phyloP scores from a whole-genome alignment of 768 basidiomycete genomes.

The Cyclocybe cylindracea region DNA sequence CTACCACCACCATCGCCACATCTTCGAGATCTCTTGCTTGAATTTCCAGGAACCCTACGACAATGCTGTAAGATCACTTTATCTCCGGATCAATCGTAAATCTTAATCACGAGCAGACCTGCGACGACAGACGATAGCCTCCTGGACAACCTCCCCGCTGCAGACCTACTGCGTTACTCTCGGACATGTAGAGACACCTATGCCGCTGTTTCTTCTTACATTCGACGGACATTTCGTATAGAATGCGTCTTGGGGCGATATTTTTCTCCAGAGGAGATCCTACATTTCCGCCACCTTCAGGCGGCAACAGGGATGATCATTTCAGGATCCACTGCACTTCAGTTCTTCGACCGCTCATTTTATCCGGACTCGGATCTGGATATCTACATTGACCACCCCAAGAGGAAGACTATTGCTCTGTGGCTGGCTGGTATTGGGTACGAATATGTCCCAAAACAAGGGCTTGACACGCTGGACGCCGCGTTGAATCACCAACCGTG shows the following conservation, averaged over 20 bases:
- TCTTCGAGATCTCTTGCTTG: no score
- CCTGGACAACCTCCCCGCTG: constrained; percentile 20
- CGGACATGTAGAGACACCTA: constrained; percentile 17
- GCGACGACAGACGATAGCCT: constrained; percentile 11
- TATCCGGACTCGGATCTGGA: constrained; percentile 55
- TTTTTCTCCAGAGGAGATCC: constrained; percentile 26
- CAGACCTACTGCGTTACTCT: constrained; percentile 21
- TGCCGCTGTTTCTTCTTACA: constrained; percentile 14
- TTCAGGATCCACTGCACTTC: constrained; percentile 56
- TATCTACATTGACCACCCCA: constrained; percentile 40
- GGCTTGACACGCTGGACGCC: neutral
- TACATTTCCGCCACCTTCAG: constrained; percentile 41
- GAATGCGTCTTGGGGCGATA: constrained; percentile 3
- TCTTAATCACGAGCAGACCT: neutral
- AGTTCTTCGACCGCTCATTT: constrained; percentile 46
- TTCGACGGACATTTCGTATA: constrained; percentile 8
- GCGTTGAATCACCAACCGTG: neutral
- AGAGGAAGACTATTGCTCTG: constrained; percentile 28
- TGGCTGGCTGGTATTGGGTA: constrained; percentile 33
- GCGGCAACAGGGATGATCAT: constrained; percentile 44
- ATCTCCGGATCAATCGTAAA: no score
- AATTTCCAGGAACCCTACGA: no score
- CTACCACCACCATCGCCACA: no score
- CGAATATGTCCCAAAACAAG: constrained; percentile 12
- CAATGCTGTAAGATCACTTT: no score